Evolutionary conservation across 306 rosid genomes (phyloP).

Genomic region (Quillaja saponaria): DNA sequence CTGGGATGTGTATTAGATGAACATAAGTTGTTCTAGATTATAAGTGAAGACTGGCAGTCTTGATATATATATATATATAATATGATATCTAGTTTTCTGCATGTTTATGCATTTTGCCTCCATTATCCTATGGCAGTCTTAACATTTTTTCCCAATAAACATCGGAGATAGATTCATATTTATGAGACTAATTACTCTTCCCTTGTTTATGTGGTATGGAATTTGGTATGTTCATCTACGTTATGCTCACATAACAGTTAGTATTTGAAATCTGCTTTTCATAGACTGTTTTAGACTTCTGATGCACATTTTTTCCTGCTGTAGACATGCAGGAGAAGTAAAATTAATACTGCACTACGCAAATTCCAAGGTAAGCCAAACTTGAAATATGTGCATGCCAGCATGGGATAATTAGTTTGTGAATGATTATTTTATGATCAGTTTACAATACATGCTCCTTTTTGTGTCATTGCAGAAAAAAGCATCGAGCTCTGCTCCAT

Average conservation of each 20-base stretch:
- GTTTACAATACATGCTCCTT: not conserved
- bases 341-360: constrained; percentile 43
- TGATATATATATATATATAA: too few relatives aligned
- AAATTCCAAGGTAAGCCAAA: constrained; percentile 42
- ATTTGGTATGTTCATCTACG: too few relatives aligned
- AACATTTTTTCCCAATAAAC: too few relatives aligned
- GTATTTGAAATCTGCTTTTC: not conserved
- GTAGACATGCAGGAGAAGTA: constrained; percentile 59
- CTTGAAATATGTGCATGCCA: not conserved
- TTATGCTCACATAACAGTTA: too few relatives aligned
- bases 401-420: too few relatives aligned
- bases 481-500: constrained; percentile 32
- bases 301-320: not conserved
- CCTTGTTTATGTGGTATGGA: too few relatives aligned
- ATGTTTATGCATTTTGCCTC: too few relatives aligned
- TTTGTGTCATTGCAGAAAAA: constrained; percentile 38
- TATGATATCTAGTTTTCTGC: too few relatives aligned
- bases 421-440: too few relatives aligned
- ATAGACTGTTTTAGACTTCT: not conserved
- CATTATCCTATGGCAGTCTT: too few relatives aligned
- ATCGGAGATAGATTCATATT: too few relatives aligned
- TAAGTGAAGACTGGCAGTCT: not conserved
- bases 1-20: not conserved
- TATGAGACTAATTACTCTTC: too few relatives aligned
- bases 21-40: not conserved